A percentile compares a stretch with the other conserved stretches of the same genome.
These are phyloP conservation scores for Neurospora pannonica DNA, from an alignment of 495 filamentous ascomycete genomes.

Conservation along the genomic window DNA sequence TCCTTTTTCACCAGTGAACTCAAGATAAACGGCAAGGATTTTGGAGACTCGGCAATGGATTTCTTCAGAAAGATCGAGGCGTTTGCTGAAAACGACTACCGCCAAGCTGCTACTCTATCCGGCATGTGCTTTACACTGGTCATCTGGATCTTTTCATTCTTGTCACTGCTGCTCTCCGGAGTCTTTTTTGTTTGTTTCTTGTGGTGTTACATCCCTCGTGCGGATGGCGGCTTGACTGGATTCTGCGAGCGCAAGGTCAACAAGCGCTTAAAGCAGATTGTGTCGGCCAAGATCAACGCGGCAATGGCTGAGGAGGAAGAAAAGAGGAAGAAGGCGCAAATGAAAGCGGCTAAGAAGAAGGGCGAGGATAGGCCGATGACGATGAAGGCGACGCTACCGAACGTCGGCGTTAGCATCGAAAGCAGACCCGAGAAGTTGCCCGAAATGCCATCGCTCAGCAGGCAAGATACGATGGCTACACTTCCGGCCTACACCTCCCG, in stretches of 20 bases:
- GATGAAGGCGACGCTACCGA: constrained; percentile 52
- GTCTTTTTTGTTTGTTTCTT: constrained; percentile 80
- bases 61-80: constrained; percentile 71
- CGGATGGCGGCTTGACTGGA: constrained; percentile 65
- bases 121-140: constrained; percentile 88
- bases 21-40: constrained; percentile 48
- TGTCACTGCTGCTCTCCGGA: constrained; percentile 62
- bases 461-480: constrained; percentile 59
- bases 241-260: constrained; percentile 91
- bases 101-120: constrained; percentile 70
- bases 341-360: constrained; percentile 44
- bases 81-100: constrained; percentile 58
- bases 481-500: constrained; percentile 52
- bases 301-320: constrained; percentile 66
- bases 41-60: constrained; percentile 44
- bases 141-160: constrained; percentile 75
- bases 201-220: constrained; percentile 74
- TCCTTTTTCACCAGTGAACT: constrained; percentile 61
- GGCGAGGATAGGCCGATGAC: constrained; percentile 42
- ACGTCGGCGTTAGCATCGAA: constrained; percentile 18
- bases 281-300: constrained; percentile 72
- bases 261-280: constrained; percentile 67
- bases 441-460: constrained; percentile 48
- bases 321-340: constrained; percentile 46
- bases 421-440: constrained; percentile 43